phyloP scores from a whole-genome alignment of 305 asterid genomes.

The Ruellia speciosa region DNA sequence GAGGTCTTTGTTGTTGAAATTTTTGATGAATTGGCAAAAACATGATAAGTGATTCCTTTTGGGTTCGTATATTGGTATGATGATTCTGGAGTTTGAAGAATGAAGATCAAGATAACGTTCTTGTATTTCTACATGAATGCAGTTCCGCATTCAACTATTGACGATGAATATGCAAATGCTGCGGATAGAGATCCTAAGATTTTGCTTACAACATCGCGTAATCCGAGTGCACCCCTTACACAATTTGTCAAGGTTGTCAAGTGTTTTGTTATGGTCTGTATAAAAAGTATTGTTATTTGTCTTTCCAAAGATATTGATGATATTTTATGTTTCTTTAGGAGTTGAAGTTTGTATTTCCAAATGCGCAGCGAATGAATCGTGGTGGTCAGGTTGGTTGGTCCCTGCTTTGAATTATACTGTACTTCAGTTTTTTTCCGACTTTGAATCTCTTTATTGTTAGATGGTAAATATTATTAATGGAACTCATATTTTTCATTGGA shows the following conservation, averaged over 20 bases:
- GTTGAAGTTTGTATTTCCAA: slow-evolving; percentile 70
- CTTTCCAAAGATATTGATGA: neutral
- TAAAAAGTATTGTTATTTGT: neutral
- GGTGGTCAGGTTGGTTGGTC: slow-evolving; percentile 85
- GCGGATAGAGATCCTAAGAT: slow-evolving; percentile 72
- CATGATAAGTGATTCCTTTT: slow-evolving; percentile 7
- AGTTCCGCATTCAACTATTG: slow-evolving; percentile 81
- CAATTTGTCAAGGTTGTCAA: slow-evolving; percentile 75
- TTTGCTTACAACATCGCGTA: slow-evolving; percentile 74
- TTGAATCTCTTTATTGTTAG: neutral
- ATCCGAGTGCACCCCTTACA: slow-evolving; percentile 88
- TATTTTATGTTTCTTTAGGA: slow-evolving; percentile 32
- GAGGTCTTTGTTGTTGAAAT: slow-evolving; percentile 4
- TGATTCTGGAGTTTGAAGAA: neutral
- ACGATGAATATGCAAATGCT: slow-evolving; percentile 84
- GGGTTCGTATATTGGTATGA: neutral
- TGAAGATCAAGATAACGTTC: neutral
- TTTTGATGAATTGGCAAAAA: neutral
- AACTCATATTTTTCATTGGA: no score
- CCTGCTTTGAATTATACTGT: neutral
- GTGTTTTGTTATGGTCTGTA: slow-evolving; percentile 18
- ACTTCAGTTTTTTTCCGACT: neutral
- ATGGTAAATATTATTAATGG: neutral
- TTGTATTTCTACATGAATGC: slow-evolving; percentile 18
- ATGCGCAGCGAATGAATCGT: slow-evolving; percentile 79